Evolutionary conservation across 1,284 basidiomycete species (phyloP).

Genomic region (Xanthoconium separans): DNA sequence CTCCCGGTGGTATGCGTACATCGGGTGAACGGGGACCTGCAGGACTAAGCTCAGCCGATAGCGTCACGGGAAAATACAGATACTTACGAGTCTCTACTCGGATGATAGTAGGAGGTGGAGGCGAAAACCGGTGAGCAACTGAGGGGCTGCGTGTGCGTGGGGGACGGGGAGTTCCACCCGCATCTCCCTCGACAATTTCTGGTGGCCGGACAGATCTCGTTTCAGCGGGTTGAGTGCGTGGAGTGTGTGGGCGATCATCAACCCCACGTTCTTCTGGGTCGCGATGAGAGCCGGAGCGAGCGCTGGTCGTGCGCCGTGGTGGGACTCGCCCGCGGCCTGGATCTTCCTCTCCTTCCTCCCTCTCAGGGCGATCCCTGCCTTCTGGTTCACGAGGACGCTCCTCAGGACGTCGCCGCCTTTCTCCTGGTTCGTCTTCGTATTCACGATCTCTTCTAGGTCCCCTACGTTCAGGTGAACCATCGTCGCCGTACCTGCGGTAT

Average conservation of each 20-base stretch:
- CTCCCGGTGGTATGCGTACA: slow-evolving; percentile 9
- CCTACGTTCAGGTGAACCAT: slow-evolving; percentile 13
- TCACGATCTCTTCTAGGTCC: neutral
- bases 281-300: slow-evolving; percentile 14
- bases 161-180: neutral
- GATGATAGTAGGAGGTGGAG: slow-evolving; percentile 32
- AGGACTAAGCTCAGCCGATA: slow-evolving; percentile 9
- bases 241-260: slow-evolving; percentile 10
- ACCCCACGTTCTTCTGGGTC: slow-evolving; percentile 20
- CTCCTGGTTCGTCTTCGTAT: slow-evolving; percentile 2
- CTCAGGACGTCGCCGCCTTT: neutral
- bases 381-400: neutral
- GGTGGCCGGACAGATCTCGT: slow-evolving; percentile 11
- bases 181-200: slow-evolving; percentile 12
- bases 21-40: slow-evolving; percentile 17
- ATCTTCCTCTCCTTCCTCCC: slow-evolving; percentile 11
- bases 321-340: neutral
- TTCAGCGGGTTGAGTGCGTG: slow-evolving; percentile 8
- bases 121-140: slow-evolving; percentile 13
- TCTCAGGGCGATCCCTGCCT: neutral
- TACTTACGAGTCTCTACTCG: slow-evolving; percentile 27
- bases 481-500: slow-evolving; percentile 8
- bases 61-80: neutral
- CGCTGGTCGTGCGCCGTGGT: slow-evolving; percentile 17
- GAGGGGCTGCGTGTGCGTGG: slow-evolving; percentile 5